Conservation (phyloP, 139 green algal genomes). For the Coelastrella sp. region DNA sequence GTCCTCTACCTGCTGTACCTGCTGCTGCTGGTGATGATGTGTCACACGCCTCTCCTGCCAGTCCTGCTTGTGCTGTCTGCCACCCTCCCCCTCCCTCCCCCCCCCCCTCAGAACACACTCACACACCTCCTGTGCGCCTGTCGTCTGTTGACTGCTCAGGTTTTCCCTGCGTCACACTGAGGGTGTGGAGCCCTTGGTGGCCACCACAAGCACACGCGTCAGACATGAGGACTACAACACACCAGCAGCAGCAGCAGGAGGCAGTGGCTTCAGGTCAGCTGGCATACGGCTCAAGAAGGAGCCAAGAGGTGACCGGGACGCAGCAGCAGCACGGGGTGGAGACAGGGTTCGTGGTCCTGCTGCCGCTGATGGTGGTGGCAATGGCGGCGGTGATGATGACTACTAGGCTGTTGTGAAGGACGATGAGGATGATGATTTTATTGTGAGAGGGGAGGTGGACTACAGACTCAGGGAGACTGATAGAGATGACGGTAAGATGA, state of each 20-base stretch:
- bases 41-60: too few species aligned
- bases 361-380: background rate
- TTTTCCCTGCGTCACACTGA: background rate
- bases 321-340: background rate
- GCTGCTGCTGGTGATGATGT: too few species aligned
- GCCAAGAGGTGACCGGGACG: background rate
- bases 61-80: background rate
- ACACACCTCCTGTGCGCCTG: background rate
- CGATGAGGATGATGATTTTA: constrained; percentile 22
- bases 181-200: background rate
- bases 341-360: background rate
- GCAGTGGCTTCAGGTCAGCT: background rate
- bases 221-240: background rate
- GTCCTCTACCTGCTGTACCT: too few species aligned
- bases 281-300: background rate
- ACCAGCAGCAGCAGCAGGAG: background rate
- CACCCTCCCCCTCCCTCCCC: background rate
- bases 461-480: background rate
- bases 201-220: background rate
- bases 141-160: background rate
- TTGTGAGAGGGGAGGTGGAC: background rate
- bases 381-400: background rate
- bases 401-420: background rate
- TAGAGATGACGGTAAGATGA: too few species aligned
- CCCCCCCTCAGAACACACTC: too few species aligned